phyloP scores from a whole-genome alignment of 1,284 basidiomycete genomes.

The Trametes versicolor region DNA sequence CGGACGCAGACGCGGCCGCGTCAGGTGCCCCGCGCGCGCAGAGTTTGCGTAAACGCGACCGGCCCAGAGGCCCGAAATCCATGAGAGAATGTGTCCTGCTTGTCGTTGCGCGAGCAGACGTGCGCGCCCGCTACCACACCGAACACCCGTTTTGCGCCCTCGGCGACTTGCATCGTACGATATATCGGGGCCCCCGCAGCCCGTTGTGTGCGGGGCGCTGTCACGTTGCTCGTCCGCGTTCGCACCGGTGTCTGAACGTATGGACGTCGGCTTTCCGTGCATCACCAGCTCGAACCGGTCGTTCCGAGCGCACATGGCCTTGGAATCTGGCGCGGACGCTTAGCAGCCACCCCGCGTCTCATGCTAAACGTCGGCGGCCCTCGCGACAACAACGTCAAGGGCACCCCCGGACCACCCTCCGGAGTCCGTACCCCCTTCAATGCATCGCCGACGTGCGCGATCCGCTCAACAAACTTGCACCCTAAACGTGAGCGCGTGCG shows the following conservation, averaged over 20 bases:
- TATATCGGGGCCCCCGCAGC: neutral
- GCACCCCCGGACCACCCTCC: constrained; percentile 25
- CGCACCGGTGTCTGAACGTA: constrained; percentile 10
- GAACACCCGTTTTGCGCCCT: constrained; percentile 6
- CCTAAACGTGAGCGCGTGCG: constrained; percentile 17
- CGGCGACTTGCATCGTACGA: constrained; percentile 15
- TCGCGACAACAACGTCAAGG: constrained; percentile 23
- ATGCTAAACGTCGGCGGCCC: neutral
- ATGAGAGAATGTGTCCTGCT: constrained; percentile 23
- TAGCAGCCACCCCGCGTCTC: constrained; percentile 5
- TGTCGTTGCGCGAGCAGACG: constrained; percentile 5
- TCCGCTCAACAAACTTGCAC: constrained; percentile 1
- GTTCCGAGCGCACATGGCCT: constrained; percentile 27
- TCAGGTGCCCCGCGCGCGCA: constrained; percentile 28
- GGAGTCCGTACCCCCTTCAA: constrained; percentile 3
- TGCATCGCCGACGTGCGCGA: constrained; percentile 4
- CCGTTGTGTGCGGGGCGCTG: constrained; percentile 21
- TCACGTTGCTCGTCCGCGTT: constrained; percentile 21
- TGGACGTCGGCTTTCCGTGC: constrained; percentile 27
- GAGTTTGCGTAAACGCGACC: constrained; percentile 29
- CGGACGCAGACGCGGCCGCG: constrained; percentile 12
- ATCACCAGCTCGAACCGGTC: constrained; percentile 22
- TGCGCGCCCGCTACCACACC: constrained; percentile 15
- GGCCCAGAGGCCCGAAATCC: constrained; percentile 32
- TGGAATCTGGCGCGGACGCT: constrained; percentile 3